A percentile compares a stretch with the other conserved stretches of the same genome.
Evolutionary conservation across 768 basidiomycete genomes (phyloP).

Genomic region (Boletus subcaerulescens): DNA sequence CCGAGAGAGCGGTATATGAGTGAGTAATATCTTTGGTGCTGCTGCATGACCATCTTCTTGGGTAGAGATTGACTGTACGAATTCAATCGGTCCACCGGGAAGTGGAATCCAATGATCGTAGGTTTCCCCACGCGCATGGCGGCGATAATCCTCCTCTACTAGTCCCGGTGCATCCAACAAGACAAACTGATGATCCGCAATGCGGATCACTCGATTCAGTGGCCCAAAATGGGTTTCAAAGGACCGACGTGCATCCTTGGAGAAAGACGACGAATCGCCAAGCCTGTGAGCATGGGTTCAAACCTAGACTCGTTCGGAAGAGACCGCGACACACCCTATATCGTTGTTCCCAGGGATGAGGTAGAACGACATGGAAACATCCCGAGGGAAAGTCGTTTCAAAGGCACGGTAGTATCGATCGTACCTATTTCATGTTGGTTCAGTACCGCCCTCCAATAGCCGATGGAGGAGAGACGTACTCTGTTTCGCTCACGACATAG

Average conservation of each 20-base stretch:
- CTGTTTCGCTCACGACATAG: slow-evolving; percentile 44
- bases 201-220: slow-evolving; percentile 55
- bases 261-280: slow-evolving; percentile 49
- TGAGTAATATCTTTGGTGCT: slow-evolving; percentile 57
- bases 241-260: slow-evolving; percentile 52
- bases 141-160: slow-evolving; percentile 77
- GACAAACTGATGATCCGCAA: slow-evolving; percentile 73
- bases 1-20: slow-evolving; percentile 82
- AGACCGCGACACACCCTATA: slow-evolving; percentile 48
- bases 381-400: slow-evolving; percentile 53
- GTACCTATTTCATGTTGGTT: slow-evolving; percentile 46
- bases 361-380: slow-evolving; percentile 42
- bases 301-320: not conserved
- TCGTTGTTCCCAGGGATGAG: slow-evolving; percentile 84
- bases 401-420: slow-evolving; percentile 57
- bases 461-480: slow-evolving; percentile 45
- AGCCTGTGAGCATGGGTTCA: slow-evolving; percentile 39
- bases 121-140: slow-evolving; percentile 44
- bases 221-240: slow-evolving; percentile 66
- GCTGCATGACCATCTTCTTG: slow-evolving; percentile 25
- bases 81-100: slow-evolving; percentile 54
- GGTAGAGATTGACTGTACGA: slow-evolving; percentile 45
- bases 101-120: slow-evolving; percentile 59
- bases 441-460: not conserved
- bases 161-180: slow-evolving; percentile 74